A percentile compares a stretch with the other conserved stretches of the same genome.
These are phyloP conservation scores for Hyaloscypha finlandica DNA, from an alignment of 495 filamentous ascomycete species.

Conservation along the genomic window DNA sequence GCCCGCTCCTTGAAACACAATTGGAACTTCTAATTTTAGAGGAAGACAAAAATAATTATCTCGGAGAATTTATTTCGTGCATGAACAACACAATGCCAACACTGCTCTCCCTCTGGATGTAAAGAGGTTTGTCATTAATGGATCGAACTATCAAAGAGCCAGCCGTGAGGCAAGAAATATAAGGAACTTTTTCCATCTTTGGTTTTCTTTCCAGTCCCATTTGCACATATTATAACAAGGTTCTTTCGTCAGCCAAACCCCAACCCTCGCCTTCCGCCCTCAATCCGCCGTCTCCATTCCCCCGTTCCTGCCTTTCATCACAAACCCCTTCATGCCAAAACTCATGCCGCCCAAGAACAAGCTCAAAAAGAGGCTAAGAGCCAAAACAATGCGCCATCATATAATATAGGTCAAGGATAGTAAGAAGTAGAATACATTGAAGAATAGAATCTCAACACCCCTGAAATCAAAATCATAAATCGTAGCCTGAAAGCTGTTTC, in stretches of 20 bases:
- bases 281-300: background rate
- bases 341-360: slow-evolving; percentile 9
- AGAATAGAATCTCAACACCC: slow-evolving; percentile 9
- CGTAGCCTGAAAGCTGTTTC: slow-evolving; percentile 23
- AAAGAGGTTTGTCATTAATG: slow-evolving; percentile 15
- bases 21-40: background rate
- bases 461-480: slow-evolving; percentile 9
- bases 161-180: slow-evolving; percentile 35
- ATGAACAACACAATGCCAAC: background rate
- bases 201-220: slow-evolving; percentile 19
- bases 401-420: slow-evolving; percentile 23
- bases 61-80: slow-evolving; percentile 1
- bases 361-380: background rate
- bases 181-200: slow-evolving; percentile 25
- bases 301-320: background rate
- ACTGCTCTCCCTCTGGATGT: background rate
- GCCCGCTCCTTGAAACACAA: background rate
- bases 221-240: slow-evolving; percentile 29
- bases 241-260: slow-evolving; percentile 6
- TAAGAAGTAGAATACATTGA: slow-evolving; percentile 27
- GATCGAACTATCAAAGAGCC: slow-evolving; percentile 26
- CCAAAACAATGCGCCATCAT: slow-evolving; percentile 21
- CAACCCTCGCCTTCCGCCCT: background rate
- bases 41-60: background rate
- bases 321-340: slow-evolving; percentile 10